Evolutionary conservation across 352 stramenopile genomes (phyloP).

Genomic region (Phytopythium mirpurense): DNA sequence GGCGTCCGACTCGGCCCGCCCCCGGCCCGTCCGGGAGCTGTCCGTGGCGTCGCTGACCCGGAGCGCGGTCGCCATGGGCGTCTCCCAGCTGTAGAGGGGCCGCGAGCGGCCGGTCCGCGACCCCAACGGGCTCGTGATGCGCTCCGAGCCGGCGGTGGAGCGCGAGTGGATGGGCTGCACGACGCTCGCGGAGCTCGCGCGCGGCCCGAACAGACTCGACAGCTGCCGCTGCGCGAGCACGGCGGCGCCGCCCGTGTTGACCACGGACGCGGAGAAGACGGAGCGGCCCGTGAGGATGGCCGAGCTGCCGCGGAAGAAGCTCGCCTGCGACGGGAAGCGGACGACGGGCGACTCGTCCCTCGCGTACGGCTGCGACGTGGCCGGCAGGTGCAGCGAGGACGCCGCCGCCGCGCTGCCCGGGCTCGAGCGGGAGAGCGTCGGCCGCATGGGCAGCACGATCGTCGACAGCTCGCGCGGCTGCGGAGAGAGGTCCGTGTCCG

Average conservation of each 20-base stretch:
- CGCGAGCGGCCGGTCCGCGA: background rate
- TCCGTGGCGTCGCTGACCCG: background rate
- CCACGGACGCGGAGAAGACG: conserved; percentile 15
- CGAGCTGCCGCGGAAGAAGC: conserved; percentile 2
- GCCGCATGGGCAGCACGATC: conserved; percentile 14
- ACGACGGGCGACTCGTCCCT: conserved; percentile 1
- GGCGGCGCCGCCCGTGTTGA: conserved; percentile 8
- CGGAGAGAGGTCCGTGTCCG: conserved; percentile 7
- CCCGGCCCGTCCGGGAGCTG: background rate
- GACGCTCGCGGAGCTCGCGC: background rate
- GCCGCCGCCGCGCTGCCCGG: background rate
- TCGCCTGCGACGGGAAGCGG: conserved; percentile 3
- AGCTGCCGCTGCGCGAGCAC: conserved; percentile 2
- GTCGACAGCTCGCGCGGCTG: conserved; percentile 12
- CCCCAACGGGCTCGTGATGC: conserved; percentile 1
- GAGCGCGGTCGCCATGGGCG: background rate
- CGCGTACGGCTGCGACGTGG: background rate
- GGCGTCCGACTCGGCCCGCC: conserved; percentile 21
- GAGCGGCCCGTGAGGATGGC: conserved; percentile 14
- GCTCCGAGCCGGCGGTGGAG: background rate
- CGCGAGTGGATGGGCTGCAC: conserved; percentile 8
- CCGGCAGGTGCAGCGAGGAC: background rate
- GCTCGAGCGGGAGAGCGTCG: background rate
- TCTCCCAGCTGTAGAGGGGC: background rate
- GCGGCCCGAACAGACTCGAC: conserved; percentile 9